A percentile compares a stretch with the other conserved stretches of the same genome.
Conservation (phyloP, 805 yeast species). For the Teunomyces funiuensis region DNA sequence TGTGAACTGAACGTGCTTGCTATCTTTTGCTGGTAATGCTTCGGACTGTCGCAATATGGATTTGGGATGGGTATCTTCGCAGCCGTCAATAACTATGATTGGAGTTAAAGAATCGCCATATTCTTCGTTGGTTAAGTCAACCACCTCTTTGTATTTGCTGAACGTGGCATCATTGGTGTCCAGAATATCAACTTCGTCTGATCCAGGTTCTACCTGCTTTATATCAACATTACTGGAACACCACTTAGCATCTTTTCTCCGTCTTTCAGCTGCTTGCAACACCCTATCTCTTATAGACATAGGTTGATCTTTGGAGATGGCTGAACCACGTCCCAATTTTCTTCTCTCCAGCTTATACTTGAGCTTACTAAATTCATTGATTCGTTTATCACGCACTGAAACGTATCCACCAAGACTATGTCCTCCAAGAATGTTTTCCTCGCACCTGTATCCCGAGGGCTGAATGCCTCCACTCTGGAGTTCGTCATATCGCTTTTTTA, state of each 20-base stretch:
- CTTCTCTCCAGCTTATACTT: slow-evolving; percentile 42
- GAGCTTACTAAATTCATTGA: slow-evolving; percentile 36
- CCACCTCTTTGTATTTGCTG: slow-evolving; percentile 10
- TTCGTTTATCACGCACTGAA: slow-evolving; percentile 35
- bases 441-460: slow-evolving; percentile 50
- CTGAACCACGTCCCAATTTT: slow-evolving; percentile 25
- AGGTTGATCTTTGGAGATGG: slow-evolving; percentile 4
- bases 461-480: slow-evolving; percentile 44
- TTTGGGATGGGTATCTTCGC: slow-evolving; percentile 13
- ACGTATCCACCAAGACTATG: slow-evolving; percentile 15
- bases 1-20: slow-evolving; percentile 11
- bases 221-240: slow-evolving; percentile 32
- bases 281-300: slow-evolving; percentile 43
- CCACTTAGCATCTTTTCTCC: slow-evolving; percentile 53
- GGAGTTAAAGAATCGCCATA: slow-evolving; percentile 10
- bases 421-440: slow-evolving; percentile 47
- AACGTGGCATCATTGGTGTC: slow-evolving; percentile 5
- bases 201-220: slow-evolving; percentile 37
- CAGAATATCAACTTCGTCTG: slow-evolving; percentile 44
- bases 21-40: neutral
- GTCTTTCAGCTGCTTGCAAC: slow-evolving; percentile 61
- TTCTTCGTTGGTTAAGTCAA: slow-evolving; percentile 16
- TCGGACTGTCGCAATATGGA: slow-evolving; percentile 6
- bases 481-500: slow-evolving; percentile 50
- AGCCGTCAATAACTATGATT: slow-evolving; percentile 24